A percentile compares a stretch with the other conserved stretches of the same genome.
Evolutionary conservation across 306 rosid species (phyloP).

Genomic region (Clitoria ternatea): DNA sequence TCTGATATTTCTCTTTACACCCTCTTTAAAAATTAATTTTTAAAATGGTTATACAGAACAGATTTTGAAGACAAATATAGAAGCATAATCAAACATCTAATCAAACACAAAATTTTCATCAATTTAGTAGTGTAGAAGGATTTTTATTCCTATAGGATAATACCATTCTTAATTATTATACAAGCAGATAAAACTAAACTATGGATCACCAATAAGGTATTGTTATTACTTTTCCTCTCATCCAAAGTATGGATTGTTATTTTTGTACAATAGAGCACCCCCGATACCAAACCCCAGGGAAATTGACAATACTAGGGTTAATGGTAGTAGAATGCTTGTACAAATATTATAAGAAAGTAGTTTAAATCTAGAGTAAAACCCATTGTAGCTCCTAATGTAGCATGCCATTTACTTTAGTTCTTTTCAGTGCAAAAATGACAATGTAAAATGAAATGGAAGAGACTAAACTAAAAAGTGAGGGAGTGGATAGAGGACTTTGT

Average conservation of each 20-base stretch:
- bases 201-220: conserved; percentile 91
- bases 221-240: conserved; percentile 14
- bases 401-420: neutral
- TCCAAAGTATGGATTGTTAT: neutral
- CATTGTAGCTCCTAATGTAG: no score
- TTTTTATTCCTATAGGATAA: conserved; percentile 85
- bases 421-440: neutral
- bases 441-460: neutral
- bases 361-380: no score
- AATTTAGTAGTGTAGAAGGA: conserved; percentile 82
- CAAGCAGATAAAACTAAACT: conserved; percentile 86
- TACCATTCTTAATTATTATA: conserved; percentile 92
- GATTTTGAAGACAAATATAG: no score
- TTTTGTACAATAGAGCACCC: neutral
- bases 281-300: neutral
- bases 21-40: no score
- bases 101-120: conserved; percentile 76
- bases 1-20: no score
- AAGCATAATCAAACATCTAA: no score
- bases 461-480: no score
- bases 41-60: no score
- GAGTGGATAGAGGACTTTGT: neutral
- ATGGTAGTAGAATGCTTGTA: conserved; percentile 4
- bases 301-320: neutral
- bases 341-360: no score